phyloP scores from a whole-genome alignment of 2,329 filamentous ascomycete species.

The Alternaria ethzedia region DNA sequence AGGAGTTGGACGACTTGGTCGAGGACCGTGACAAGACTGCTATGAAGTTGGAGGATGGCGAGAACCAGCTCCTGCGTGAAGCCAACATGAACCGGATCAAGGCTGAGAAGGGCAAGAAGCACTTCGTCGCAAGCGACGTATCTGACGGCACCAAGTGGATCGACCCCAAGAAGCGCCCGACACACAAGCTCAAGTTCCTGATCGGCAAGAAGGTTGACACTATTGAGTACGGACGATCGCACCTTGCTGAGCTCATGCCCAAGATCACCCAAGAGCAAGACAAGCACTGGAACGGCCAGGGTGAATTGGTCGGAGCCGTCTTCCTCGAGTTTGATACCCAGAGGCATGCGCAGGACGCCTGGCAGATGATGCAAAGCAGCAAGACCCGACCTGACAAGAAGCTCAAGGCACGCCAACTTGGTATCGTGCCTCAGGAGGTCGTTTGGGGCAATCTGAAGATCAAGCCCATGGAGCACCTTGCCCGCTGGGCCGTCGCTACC shows the following conservation, averaged over 20 bases:
- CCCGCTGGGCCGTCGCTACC: slow-evolving; percentile 43
- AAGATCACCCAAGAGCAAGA: slow-evolving; percentile 72
- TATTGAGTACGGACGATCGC: slow-evolving; percentile 81
- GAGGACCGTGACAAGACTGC: slow-evolving; percentile 53
- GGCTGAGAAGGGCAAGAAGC: slow-evolving; percentile 59
- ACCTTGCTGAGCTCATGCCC: slow-evolving; percentile 75
- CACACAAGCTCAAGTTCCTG: slow-evolving; percentile 50
- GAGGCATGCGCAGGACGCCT: slow-evolving; percentile 82
- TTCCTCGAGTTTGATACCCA: slow-evolving; percentile 90
- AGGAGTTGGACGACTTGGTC: slow-evolving; percentile 53
- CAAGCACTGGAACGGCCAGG: slow-evolving; percentile 69
- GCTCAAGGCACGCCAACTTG: slow-evolving; percentile 51
- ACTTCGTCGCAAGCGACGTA: slow-evolving; percentile 51
- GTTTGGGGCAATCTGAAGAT: slow-evolving; percentile 56
- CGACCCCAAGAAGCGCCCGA: slow-evolving; percentile 49
- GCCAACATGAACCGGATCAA: slow-evolving; percentile 74
- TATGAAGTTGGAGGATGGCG: slow-evolving; percentile 52
- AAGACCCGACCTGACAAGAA: slow-evolving; percentile 45
- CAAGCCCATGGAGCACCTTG: slow-evolving; percentile 38
- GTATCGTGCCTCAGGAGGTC: slow-evolving; percentile 54
- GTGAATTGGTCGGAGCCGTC: slow-evolving; percentile 73
- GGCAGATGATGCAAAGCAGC: slow-evolving; percentile 64
- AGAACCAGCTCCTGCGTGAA: slow-evolving; percentile 52
- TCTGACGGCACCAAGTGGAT: slow-evolving; percentile 52
- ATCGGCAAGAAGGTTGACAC: slow-evolving; percentile 65